These are phyloP conservation scores for Serendipita sp. DNA, from an alignment of 768 basidiomycete genomes.

Conservation along the genomic window DNA sequence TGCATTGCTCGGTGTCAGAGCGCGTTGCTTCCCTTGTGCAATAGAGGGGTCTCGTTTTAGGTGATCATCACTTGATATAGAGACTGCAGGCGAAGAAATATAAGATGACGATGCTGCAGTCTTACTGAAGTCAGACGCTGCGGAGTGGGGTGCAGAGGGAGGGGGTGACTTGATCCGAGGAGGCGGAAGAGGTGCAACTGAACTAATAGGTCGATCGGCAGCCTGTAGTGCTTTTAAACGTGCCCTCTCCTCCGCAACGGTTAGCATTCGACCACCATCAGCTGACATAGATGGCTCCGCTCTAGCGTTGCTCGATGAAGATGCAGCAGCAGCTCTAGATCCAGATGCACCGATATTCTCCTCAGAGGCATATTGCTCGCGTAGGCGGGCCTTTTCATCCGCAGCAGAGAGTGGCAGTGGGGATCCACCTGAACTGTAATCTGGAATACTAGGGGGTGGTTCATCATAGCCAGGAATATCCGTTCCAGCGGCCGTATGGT, in stretches of 20 bases:
- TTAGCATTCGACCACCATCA: conserved; percentile 22
- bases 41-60: conserved; percentile 13
- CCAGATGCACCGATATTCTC: conserved; percentile 33
- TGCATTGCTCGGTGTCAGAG: conserved; percentile 8
- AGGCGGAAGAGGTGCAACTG: conserved; percentile 16
- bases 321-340: not conserved
- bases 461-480: not conserved
- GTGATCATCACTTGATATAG: conserved; percentile 8
- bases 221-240: conserved; percentile 38
- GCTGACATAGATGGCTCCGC: not conserved
- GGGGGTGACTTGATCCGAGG: conserved; percentile 11
- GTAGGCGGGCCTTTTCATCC: conserved; percentile 53
- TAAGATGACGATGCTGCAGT: not conserved
- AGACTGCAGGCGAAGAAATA: conserved; percentile 7
- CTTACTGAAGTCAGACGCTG: not conserved
- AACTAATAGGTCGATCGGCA: conserved; percentile 8
- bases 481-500: too few relatives aligned
- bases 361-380: conserved; percentile 45
- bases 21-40: conserved; percentile 12
- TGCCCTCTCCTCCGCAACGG: conserved; percentile 70
- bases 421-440: conserved; percentile 33
- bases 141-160: not conserved
- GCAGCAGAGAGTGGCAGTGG: conserved; percentile 14
- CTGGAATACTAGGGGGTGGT: conserved; percentile 13
- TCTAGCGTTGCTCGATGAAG: not conserved